Percentiles rank a stretch among this genome's conserved stretches.
phyloP scores from a whole-genome alignment of 108 stramenopile genomes.

The Nitzschia sp. region DNA sequence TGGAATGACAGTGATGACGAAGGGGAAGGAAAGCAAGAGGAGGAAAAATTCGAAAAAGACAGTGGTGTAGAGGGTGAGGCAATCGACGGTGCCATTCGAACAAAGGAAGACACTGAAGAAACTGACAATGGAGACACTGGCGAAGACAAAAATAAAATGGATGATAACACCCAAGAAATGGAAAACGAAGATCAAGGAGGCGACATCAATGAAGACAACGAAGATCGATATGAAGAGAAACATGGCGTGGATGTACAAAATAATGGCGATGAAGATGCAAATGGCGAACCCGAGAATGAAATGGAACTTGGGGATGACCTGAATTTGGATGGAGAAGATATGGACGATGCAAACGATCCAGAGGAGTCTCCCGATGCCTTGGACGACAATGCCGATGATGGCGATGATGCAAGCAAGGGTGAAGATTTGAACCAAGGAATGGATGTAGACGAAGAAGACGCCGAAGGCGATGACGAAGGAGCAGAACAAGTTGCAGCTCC shows the following conservation, averaged over 20 bases:
- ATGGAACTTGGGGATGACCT: conserved; percentile 40
- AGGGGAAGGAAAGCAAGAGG: conserved; percentile 76
- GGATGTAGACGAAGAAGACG: conserved; percentile 17
- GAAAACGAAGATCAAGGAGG: conserved; percentile 62
- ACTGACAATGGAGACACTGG: conserved; percentile 32
- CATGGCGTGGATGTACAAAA: conserved; percentile 68
- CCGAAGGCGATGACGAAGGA: conserved; percentile 17
- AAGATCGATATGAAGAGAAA: conserved; percentile 78
- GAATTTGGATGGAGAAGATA: conserved; percentile 12
- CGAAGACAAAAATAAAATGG: conserved; percentile 52
- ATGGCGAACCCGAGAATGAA: conserved; percentile 41
- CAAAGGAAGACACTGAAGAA: conserved; percentile 77
- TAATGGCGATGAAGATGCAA: conserved; percentile 45
- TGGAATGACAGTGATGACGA: conserved; percentile 95
- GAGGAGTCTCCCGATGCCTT: conserved; percentile 2
- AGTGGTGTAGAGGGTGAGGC: conserved; percentile 80
- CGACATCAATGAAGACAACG: conserved; percentile 64
- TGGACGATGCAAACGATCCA: conserved; percentile 27
- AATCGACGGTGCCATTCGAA: conserved; percentile 88
- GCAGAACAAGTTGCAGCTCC: conserved; percentile 12
- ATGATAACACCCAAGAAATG: conserved; percentile 74
- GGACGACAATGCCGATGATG: conserved; percentile 24
- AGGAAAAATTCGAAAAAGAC: conserved; percentile 94
- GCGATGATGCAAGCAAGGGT: conserved; percentile 17
- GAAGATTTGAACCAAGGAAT: neutral